phyloP scores from a whole-genome alignment of 2,329 filamentous ascomycete species.

The Exophiala viscosa region DNA sequence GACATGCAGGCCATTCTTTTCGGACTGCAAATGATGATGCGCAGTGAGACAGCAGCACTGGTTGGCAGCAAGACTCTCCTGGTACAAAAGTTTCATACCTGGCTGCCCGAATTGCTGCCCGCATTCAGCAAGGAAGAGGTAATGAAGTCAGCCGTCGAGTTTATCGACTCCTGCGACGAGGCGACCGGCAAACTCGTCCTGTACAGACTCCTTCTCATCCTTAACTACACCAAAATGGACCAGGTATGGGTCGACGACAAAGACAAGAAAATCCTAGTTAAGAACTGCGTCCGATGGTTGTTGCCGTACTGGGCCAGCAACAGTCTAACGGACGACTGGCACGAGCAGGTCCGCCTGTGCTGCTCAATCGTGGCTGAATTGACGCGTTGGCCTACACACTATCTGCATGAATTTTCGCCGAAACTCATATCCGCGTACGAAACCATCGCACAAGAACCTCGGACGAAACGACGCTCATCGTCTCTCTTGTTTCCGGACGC shows the following conservation, averaged over 20 bases:
- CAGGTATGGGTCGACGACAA: slow-evolving; percentile 77
- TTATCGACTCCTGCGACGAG: slow-evolving; percentile 82
- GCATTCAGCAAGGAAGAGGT: slow-evolving; percentile 79
- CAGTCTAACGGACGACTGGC: slow-evolving; percentile 77
- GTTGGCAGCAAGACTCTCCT: slow-evolving; percentile 93
- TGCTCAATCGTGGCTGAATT: slow-evolving; percentile 90
- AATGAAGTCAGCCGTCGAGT: slow-evolving; percentile 83
- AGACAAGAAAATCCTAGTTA: slow-evolving; percentile 67
- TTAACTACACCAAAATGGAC: slow-evolving; percentile 75
- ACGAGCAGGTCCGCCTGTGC: slow-evolving; percentile 87
- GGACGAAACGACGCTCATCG: slow-evolving; percentile 57
- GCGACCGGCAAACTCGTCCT: slow-evolving; percentile 89
- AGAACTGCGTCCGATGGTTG: slow-evolving; percentile 86
- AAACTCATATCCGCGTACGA: slow-evolving; percentile 89
- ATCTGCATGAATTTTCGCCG: slow-evolving; percentile 83
- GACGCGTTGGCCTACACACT: slow-evolving; percentile 69
- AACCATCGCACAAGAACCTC: slow-evolving; percentile 65
- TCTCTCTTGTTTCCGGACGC: slow-evolving; percentile 85
- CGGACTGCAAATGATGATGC: slow-evolving; percentile 84
- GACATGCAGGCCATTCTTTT: slow-evolving; percentile 86
- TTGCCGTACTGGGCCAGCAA: slow-evolving; percentile 85
- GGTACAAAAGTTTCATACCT: slow-evolving; percentile 94
- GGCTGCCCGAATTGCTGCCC: slow-evolving; percentile 84
- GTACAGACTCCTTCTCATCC: slow-evolving; percentile 87
- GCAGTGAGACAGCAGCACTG: slow-evolving; percentile 75